phyloP scores from a whole-genome alignment of 345 rosid species.

The Isatis tinctoria region DNA sequence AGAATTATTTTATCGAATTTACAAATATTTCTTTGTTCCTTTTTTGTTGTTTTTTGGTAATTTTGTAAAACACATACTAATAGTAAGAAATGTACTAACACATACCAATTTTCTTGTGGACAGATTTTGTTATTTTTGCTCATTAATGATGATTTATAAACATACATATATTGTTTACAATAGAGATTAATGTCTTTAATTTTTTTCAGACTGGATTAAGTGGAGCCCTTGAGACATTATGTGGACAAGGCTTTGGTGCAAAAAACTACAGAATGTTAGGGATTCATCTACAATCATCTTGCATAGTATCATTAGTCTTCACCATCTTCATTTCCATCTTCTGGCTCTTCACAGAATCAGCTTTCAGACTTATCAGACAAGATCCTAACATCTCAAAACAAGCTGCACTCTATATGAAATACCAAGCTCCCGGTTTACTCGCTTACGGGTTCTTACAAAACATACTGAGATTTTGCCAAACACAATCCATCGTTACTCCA shows the following conservation, averaged over 20 bases:
- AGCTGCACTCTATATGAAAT: constrained; percentile 58
- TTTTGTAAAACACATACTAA: background rate
- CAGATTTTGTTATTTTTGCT: background rate
- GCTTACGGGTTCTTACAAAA: constrained; percentile 63
- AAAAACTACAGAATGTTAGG: constrained; percentile 58
- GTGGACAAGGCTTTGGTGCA: constrained; percentile 91
- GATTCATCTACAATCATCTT: constrained; percentile 68
- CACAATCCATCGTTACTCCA: constrained; percentile 56
- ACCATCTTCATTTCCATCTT: constrained; percentile 48
- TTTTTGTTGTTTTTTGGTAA: background rate
- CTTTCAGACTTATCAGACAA: constrained; percentile 51
- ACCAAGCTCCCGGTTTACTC: constrained; percentile 60
- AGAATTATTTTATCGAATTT: background rate
- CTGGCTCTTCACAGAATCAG: constrained; percentile 55
- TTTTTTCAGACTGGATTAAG: constrained; percentile 56
- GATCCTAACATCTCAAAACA: constrained; percentile 45
- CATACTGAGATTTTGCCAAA: constrained; percentile 70
- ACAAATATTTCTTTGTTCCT: background rate
- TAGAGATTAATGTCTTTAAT: background rate
- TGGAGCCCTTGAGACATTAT: constrained; percentile 82
- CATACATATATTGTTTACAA: background rate
- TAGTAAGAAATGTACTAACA: background rate
- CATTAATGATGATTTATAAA: background rate
- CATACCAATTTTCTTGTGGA: background rate
- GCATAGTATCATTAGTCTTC: constrained; percentile 51